These are phyloP conservation scores for Pseudogymnoascus sp. DNA, from an alignment of 2,329 filamentous ascomycete species.

Conservation along the genomic window DNA sequence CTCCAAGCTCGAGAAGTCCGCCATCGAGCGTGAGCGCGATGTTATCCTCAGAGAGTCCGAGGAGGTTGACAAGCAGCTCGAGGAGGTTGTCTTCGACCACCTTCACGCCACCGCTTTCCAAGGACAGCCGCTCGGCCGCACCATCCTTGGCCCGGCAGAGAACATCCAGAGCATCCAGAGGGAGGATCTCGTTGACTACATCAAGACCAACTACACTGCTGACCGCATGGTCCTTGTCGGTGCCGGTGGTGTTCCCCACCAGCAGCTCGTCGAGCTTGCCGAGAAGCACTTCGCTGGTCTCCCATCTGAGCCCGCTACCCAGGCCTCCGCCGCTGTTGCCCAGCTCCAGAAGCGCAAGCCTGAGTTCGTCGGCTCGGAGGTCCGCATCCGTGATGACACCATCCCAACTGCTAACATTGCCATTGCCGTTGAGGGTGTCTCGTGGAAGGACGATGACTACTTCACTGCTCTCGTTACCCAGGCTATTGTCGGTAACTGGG, in stretches of 20 bases:
- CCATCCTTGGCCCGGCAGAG: constrained; percentile 93
- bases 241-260: constrained; percentile 86
- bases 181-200: constrained; percentile 86
- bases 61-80: constrained; percentile 99
- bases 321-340: constrained; percentile 62
- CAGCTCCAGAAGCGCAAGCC: constrained; percentile 70
- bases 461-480: constrained; percentile 96
- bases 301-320: constrained; percentile 65
- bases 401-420: constrained; percentile 96
- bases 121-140: constrained; percentile 90
- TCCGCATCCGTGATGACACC: constrained; percentile 91
- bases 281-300: constrained; percentile 89
- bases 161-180: constrained; percentile 96
- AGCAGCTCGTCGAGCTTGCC: constrained; percentile 88
- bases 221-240: constrained; percentile 99
- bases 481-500: constrained; percentile 99
- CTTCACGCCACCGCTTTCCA: constrained; percentile 97
- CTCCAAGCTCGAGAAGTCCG: constrained; percentile 88
- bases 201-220: constrained; percentile 99
- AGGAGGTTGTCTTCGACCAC: constrained; percentile 99
- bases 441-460: constrained; percentile 99
- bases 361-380: constrained; percentile 93
- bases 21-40: constrained; percentile 95
- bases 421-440: constrained; percentile 97
- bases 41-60: constrained; percentile 98